phyloP scores from a whole-genome alignment of 768 basidiomycete genomes.

The Filobasidium wieringae region DNA sequence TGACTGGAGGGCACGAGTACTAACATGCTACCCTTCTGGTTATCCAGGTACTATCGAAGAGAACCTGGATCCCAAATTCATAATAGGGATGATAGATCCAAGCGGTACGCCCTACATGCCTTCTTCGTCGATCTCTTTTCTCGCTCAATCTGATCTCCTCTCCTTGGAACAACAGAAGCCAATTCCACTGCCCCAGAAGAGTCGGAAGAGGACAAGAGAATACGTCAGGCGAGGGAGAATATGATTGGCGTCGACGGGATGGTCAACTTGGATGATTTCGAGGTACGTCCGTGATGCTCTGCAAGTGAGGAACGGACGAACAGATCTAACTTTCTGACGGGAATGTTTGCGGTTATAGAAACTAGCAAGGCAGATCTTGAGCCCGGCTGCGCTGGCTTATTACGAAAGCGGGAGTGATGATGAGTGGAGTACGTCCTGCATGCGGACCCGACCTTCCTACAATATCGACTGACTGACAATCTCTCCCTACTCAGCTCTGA shows the following conservation, averaged over 20 bases:
- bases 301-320: no score
- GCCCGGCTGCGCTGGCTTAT: conserved; percentile 57
- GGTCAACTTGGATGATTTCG: conserved; percentile 64
- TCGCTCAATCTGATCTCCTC: conserved; percentile 48
- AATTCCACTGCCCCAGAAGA: conserved; percentile 48
- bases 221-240: conserved; percentile 42
- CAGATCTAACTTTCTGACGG: background rate
- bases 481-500: conserved; percentile 44
- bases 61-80: conserved; percentile 57
- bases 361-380: conserved; percentile 56
- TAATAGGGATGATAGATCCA: conserved; percentile 41
- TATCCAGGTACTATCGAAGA: conserved; percentile 36
- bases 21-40: no score
- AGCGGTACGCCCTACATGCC: background rate
- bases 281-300: conserved; percentile 41
- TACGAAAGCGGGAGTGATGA: conserved; percentile 76
- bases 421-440: conserved; percentile 50
- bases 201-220: conserved; percentile 56
- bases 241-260: conserved; percentile 59
- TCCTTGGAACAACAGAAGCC: conserved; percentile 44
- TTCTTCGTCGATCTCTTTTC: conserved; percentile 38
- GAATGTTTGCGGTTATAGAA: conserved; percentile 8
- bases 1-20: background rate
- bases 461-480: conserved; percentile 37
- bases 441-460: conserved; percentile 66